These are phyloP conservation scores for Tolypocladium paradoxum DNA, from an alignment of 2,329 filamentous ascomycete genomes.

Conservation along the genomic window DNA sequence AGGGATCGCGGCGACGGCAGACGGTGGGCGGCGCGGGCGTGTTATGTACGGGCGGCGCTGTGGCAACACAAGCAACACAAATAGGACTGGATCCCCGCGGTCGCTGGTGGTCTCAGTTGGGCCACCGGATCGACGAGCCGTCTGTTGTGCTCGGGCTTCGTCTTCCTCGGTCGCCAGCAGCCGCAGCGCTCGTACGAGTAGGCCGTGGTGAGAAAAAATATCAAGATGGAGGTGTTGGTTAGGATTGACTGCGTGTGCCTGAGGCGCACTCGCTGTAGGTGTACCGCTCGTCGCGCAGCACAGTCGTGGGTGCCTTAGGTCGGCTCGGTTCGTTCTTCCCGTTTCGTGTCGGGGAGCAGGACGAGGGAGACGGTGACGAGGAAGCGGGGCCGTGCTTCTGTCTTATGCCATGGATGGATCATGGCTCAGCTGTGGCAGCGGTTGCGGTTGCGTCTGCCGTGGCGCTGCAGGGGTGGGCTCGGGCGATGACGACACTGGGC, in stretches of 20 bases:
- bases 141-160: background rate
- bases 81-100: background rate
- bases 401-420: no score
- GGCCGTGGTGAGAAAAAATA: no score
- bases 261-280: no score
- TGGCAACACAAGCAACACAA: background rate
- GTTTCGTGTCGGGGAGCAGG: no score
- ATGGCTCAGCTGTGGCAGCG: no score
- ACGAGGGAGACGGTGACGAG: no score
- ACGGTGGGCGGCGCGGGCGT: background rate
- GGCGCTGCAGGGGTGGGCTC: constrained; percentile 4
- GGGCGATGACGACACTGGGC: constrained; percentile 10
- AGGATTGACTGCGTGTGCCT: background rate
- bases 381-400: background rate
- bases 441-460: constrained; percentile 2
- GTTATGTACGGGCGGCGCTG: background rate
- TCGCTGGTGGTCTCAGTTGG: background rate
- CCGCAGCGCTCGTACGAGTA: no score
- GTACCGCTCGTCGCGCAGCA: no score
- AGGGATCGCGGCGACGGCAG: background rate
- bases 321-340: no score
- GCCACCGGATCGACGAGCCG: background rate
- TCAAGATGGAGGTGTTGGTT: background rate
- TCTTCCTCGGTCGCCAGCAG: background rate
- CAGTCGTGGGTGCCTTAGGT: no score